phyloP scores from a whole-genome alignment of 768 basidiomycete species.

The Lentinula edodes region DNA sequence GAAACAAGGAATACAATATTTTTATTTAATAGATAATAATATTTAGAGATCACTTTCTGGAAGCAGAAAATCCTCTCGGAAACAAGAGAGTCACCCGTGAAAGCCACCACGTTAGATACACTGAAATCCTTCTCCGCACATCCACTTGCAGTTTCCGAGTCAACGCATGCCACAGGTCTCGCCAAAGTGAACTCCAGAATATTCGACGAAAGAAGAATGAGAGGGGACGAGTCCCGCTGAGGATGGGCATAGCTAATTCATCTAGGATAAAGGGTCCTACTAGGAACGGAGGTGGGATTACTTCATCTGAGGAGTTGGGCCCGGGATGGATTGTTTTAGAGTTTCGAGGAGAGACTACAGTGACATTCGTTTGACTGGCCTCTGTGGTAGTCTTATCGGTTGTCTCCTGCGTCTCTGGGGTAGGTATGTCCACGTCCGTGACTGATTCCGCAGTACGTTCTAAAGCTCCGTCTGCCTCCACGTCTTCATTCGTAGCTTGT shows the following conservation, averaged over 20 bases:
- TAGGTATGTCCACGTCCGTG: too few species aligned
- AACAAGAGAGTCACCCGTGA: not conserved
- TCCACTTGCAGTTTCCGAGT: not conserved
- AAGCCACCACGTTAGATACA: not conserved
- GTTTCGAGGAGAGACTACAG: not conserved
- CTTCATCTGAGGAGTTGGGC: not conserved
- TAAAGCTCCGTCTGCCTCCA: too few species aligned
- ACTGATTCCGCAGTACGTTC: too few species aligned
- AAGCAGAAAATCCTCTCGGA: not conserved
- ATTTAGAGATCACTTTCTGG: too few species aligned
- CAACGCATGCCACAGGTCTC: not conserved
- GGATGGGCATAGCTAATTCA: not conserved
- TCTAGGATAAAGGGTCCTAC: not conserved
- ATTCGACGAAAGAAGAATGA: not conserved
- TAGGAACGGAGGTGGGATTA: not conserved
- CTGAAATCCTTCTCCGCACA: not conserved
- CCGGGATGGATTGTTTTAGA: not conserved
- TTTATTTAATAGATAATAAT: too few species aligned
- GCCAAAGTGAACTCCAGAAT: not conserved
- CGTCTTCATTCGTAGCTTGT: too few species aligned
- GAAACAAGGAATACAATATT: too few species aligned
- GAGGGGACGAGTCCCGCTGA: not conserved
- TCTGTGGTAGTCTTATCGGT: too few species aligned
- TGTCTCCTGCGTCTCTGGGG: too few species aligned
- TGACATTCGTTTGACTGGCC: not conserved